Percentiles rank a stretch among this genome's conserved stretches.
Conservation (phyloP, 768 basidiomycete genomes). For the Antrodiella citrinella region DNA sequence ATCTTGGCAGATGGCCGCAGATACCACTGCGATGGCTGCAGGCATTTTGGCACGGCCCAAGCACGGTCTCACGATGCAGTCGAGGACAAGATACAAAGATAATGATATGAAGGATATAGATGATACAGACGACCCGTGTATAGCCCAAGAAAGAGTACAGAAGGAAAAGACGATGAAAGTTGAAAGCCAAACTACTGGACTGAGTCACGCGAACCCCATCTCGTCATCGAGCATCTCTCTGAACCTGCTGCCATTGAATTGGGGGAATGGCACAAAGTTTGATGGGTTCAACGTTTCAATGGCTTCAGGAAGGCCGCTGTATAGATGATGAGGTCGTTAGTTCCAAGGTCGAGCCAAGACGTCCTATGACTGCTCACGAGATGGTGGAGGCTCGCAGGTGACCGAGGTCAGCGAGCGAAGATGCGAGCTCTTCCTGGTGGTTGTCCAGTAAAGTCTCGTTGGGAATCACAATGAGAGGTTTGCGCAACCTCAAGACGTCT, state of each 20-base stretch:
- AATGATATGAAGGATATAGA: conserved; percentile 10
- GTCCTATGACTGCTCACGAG: conserved; percentile 43
- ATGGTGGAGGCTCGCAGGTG: conserved; percentile 52
- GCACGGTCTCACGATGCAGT: not conserved
- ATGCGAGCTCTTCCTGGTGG: conserved; percentile 87
- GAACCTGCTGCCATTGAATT: conserved; percentile 62
- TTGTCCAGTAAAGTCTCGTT: conserved; percentile 86
- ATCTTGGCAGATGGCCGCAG: conserved; percentile 17
- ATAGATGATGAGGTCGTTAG: not conserved
- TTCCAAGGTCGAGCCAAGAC: too few relatives aligned
- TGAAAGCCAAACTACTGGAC: not conserved
- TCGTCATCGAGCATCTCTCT: conserved; percentile 61
- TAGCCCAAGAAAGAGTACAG: conserved; percentile 2
- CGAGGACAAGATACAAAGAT: not conserved
- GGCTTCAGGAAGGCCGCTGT: conserved; percentile 47
- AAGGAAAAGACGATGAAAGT: conserved; percentile 9
- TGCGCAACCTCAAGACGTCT: conserved; percentile 68
- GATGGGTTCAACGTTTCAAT: conserved; percentile 42
- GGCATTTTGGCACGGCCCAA: conserved; percentile 6
- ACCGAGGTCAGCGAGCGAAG: conserved; percentile 47
- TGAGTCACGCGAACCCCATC: conserved; percentile 52
- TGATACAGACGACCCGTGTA: conserved; percentile 5
- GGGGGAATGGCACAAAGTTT: conserved; percentile 50
- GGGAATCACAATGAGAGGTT: conserved; percentile 80
- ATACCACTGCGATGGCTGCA: not conserved